Base-by-base conservation (phyloP, 2,329 filamentous ascomycete species). In the Cytospora schulzeri region DNA sequence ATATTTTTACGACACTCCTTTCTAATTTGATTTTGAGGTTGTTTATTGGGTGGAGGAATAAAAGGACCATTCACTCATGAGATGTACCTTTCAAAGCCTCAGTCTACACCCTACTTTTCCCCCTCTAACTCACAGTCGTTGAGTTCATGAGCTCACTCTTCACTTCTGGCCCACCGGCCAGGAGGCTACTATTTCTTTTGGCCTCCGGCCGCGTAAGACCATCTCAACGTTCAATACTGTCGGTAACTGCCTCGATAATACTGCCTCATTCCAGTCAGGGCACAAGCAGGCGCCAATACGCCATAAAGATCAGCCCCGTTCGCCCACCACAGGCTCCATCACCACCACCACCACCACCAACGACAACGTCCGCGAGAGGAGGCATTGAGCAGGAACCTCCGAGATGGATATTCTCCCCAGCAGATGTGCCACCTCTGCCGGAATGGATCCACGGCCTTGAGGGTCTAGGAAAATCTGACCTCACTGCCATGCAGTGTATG, bases 381-480 rank as follows among this genome's bases (percentile, higher is more conserved):
- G 57, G 53, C 12, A 33, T 22, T 9, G 38, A 50, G 29, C 17
- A 8, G 24, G 48, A 48, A 15, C 50, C 62, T 17, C 54, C 38
- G 2, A 56, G 58, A 51, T 56, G 66, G 22, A 51, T 69, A 28
- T 75, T 77, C 69, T 67, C 68, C 0, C 22, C 54, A 12, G 57
- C 55, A 45, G 72, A 76, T n/a, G 63, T 76, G 6, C 76, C 76
- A 1, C 65, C 67, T 0, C 62, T 69, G 1, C 54, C 67, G 19
- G 73, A 73, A 63, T 78, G 73, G 73, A 57, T 60, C 6, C 12
- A 33, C 3, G 57, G 64, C 14, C 62, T 66, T 9, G 26, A 60
- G 28, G 52, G 38, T 0, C 64, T 69, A 1, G 61, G 66, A 0
- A 62, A 70, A 26, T 57, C 56, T 2, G 66, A 70, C 41, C 61